Percentiles rank a stretch among this genome's conserved stretches.
These are phyloP conservation scores for Fusarium buharicum DNA, from an alignment of 2,329 filamentous ascomycete species.

Conservation along the genomic window DNA sequence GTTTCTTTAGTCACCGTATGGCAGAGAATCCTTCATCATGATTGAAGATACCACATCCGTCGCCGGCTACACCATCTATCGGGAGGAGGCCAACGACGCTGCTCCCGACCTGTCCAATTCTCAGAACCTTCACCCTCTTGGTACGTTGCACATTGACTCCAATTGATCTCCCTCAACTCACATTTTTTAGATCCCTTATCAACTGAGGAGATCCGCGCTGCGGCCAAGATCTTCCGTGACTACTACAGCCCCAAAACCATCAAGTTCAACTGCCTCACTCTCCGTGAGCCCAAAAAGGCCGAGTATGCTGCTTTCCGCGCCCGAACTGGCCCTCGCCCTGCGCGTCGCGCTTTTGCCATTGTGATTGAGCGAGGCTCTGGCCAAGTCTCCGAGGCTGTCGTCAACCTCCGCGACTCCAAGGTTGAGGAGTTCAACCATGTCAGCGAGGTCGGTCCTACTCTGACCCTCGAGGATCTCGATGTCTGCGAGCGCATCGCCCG, in stretches of 20 bases:
- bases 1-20: constrained; percentile 39
- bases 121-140: constrained; percentile 52
- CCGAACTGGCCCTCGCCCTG: constrained; percentile 58
- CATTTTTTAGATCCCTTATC: constrained; percentile 59
- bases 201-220: constrained; percentile 63
- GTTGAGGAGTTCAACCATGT: constrained; percentile 60
- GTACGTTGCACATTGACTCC: constrained; percentile 26
- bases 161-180: constrained; percentile 8
- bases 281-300: constrained; percentile 72
- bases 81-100: constrained; percentile 54
- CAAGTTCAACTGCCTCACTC: constrained; percentile 71
- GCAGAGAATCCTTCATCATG: constrained; percentile 54
- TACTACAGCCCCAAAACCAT: constrained; percentile 47
- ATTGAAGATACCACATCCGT: constrained; percentile 56
- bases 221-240: constrained; percentile 60
- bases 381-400: constrained; percentile 63
- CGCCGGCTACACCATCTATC: constrained; percentile 59
- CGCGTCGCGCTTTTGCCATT: constrained; percentile 62
- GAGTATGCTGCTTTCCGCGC: constrained; percentile 69
- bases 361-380: constrained; percentile 55
- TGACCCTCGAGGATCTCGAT: constrained; percentile 85
- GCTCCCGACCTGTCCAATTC: constrained; percentile 50
- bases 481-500: constrained; percentile 75
- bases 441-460: constrained; percentile 57
- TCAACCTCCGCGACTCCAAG: constrained; percentile 55